Evolutionary conservation across 2,329 filamentous ascomycete species (phyloP).

Genomic region (Fusarium sambucinum): DNA sequence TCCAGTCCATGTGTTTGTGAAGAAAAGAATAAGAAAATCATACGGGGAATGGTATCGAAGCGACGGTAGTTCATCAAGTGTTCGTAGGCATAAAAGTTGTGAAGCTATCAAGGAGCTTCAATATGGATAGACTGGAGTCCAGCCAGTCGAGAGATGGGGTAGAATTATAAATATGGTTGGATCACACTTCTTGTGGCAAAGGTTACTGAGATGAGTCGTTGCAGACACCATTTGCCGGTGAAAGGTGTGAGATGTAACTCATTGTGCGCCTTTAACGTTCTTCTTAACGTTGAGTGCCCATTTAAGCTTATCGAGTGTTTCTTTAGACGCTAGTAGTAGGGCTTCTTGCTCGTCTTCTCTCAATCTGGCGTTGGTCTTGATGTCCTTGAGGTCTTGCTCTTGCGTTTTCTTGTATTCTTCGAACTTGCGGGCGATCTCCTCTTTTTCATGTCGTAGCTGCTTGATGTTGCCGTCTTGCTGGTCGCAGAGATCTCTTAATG

Average conservation of each 20-base stretch:
- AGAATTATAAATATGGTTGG: slow-evolving; percentile 1
- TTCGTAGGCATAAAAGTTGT: slow-evolving; percentile 35
- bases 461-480: slow-evolving; percentile 78
- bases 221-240: not conserved
- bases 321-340: slow-evolving; percentile 68
- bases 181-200: not conserved
- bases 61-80: slow-evolving; percentile 34
- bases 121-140: slow-evolving; percentile 13
- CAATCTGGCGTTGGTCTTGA: slow-evolving; percentile 68
- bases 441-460: slow-evolving; percentile 70
- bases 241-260: slow-evolving; percentile 10
- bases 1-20: slow-evolving; percentile 43
- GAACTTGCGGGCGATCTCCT: slow-evolving; percentile 70
- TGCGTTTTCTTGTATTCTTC: slow-evolving; percentile 74
- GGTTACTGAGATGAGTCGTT: not conserved
- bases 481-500: slow-evolving; percentile 76
- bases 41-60: slow-evolving; percentile 47
- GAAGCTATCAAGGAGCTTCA: slow-evolving; percentile 19
- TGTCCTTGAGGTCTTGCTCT: slow-evolving; percentile 68
- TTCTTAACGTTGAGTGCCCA: slow-evolving; percentile 79
- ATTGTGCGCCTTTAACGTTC: slow-evolving; percentile 68
- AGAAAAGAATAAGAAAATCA: slow-evolving; percentile 34
- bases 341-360: slow-evolving; percentile 72
- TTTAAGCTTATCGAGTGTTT: slow-evolving; percentile 74
- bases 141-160: slow-evolving; percentile 10